A percentile compares a stretch with the other conserved stretches of the same genome.
These are phyloP conservation scores for Astragalus glycyphyllos DNA, from an alignment of 306 rosid species.

Conservation along the genomic window DNA sequence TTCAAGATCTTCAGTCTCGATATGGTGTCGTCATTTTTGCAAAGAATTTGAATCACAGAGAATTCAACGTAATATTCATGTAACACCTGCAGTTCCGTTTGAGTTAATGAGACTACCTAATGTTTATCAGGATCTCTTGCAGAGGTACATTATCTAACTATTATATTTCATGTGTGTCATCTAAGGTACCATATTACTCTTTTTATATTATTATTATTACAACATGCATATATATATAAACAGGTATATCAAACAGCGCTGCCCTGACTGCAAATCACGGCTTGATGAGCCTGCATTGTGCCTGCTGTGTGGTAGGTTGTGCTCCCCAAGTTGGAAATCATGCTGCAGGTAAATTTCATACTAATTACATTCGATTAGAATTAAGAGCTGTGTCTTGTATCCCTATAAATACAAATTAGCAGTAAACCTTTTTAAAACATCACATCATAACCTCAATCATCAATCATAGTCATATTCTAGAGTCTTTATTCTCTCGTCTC, in stretches of 20 bases:
- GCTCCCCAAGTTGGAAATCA: conserved; percentile 86
- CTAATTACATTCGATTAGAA: background rate
- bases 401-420: too few relatives aligned
- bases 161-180: conserved; percentile 17
- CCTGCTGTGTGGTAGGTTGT: conserved; percentile 89
- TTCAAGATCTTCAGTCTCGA: conserved; percentile 60
- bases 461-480: too few relatives aligned
- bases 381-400: too few relatives aligned
- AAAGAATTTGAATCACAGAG: conserved; percentile 60
- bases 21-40: conserved; percentile 78
- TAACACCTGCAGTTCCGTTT: conserved; percentile 87
- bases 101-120: conserved; percentile 81
- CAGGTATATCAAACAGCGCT: conserved; percentile 86
- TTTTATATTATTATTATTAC: conserved; percentile 4
- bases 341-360: conserved; percentile 86
- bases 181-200: background rate
- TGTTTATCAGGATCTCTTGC: conserved; percentile 91
- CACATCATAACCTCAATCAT: too few relatives aligned
- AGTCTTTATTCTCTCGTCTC: too few relatives aligned
- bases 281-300: conserved; percentile 90
- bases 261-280: conserved; percentile 67
- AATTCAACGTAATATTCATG: conserved; percentile 50
- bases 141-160: conserved; percentile 66
- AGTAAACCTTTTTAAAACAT: too few relatives aligned
- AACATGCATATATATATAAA: conserved; percentile 29